Evolutionary conservation across 2,329 filamentous ascomycete species (phyloP).

Genomic region (Pseudogymnoascus sp.): DNA sequence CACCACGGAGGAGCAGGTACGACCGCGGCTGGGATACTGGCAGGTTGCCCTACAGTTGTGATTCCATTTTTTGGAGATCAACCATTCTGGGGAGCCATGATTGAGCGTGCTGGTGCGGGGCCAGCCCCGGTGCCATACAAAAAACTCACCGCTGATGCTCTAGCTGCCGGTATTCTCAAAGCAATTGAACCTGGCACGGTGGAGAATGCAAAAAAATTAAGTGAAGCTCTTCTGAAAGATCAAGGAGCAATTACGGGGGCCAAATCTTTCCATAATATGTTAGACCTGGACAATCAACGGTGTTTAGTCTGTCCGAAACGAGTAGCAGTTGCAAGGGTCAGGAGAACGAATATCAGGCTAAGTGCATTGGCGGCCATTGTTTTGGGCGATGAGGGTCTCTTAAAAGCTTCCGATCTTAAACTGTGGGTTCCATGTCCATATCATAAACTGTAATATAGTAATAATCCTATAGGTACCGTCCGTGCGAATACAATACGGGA

Average conservation of each 20-base stretch:
- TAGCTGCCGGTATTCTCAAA: slow-evolving; percentile 56
- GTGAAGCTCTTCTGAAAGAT: slow-evolving; percentile 59
- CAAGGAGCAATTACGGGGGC: slow-evolving; percentile 55
- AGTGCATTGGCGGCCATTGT: slow-evolving; percentile 66
- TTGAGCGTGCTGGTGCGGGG: slow-evolving; percentile 64
- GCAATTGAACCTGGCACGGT: slow-evolving; percentile 54
- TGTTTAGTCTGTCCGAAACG: slow-evolving; percentile 62
- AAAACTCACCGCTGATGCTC: slow-evolving; percentile 55
- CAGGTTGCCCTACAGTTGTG: slow-evolving; percentile 72
- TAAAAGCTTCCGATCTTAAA: slow-evolving; percentile 65
- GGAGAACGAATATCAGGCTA: slow-evolving; percentile 57
- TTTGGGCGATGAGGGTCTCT: slow-evolving; percentile 54
- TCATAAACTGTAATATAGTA: background rate
- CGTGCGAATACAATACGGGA: slow-evolving; percentile 67
- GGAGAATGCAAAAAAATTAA: slow-evolving; percentile 42
- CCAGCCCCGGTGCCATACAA: slow-evolving; percentile 64
- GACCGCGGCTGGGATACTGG: slow-evolving; percentile 76
- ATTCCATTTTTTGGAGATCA: slow-evolving; percentile 86
- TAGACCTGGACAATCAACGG: slow-evolving; percentile 58
- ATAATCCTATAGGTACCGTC: slow-evolving; percentile 36
- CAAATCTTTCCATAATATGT: slow-evolving; percentile 60
- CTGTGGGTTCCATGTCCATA: slow-evolving; percentile 43
- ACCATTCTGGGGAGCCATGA: slow-evolving; percentile 75
- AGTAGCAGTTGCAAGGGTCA: slow-evolving; percentile 68
- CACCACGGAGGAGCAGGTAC: slow-evolving; percentile 87